Evolutionary conservation across 192 early-diverging fungal genomes (phyloP).

Genomic region (Backusella australiensis): DNA sequence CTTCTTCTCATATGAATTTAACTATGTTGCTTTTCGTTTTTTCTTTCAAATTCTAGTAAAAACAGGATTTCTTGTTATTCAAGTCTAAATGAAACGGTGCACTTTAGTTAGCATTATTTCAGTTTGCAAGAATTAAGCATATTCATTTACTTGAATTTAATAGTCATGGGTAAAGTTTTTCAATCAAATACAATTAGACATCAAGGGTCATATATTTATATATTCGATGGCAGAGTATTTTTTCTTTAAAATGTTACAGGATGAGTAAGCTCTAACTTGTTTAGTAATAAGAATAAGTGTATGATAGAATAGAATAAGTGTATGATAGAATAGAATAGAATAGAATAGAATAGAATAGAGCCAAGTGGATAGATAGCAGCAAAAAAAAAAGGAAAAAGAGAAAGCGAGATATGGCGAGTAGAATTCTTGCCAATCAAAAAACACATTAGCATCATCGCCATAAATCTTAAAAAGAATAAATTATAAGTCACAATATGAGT

Average conservation of each 20-base stretch:
- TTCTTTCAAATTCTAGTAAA: background rate
- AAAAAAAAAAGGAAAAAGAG: background rate
- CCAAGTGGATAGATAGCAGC: background rate
- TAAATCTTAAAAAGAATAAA: background rate
- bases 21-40: background rate
- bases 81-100: background rate
- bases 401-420: background rate
- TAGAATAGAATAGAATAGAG: background rate
- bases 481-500: background rate
- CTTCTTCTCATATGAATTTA: background rate
- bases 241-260: background rate
- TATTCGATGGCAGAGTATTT: background rate
- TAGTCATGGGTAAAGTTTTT: background rate
- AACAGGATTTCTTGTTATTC: background rate
- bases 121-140: background rate
- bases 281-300: background rate
- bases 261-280: background rate
- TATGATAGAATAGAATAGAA: background rate
- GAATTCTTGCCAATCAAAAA: background rate
- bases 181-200: conserved; percentile 1
- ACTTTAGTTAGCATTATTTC: background rate
- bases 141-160: background rate
- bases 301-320: too few species aligned
- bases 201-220: background rate
- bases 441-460: background rate